Percentiles rank a stretch among this genome's conserved stretches.
Conservation (phyloP, 192 early-diverging fungal species). For the Backusella psychrophila region DNA sequence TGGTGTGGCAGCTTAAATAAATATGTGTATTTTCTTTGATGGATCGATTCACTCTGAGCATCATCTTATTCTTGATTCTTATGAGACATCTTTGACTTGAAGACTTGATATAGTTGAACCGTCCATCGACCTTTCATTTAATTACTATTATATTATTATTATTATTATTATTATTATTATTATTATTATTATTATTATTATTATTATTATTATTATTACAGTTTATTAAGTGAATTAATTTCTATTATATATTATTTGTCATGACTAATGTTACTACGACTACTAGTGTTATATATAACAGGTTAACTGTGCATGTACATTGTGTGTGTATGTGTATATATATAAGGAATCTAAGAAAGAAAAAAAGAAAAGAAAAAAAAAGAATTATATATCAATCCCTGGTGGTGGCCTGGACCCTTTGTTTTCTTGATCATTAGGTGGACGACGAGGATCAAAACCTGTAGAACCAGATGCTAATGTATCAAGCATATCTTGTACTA, state of each 20-base stretch:
- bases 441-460: slow-evolving; percentile 5
- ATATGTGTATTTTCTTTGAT: neutral
- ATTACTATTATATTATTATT: neutral
- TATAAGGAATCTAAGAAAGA: neutral
- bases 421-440: slow-evolving; percentile 6
- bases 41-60: too few relatives aligned
- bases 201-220: neutral
- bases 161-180: neutral
- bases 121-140: too few relatives aligned
- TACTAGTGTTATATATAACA: neutral
- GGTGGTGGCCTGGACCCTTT: neutral
- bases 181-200: neutral
- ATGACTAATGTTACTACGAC: neutral
- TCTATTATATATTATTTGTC: neutral
- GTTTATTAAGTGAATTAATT: neutral
- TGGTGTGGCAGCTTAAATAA: slow-evolving; percentile 31
- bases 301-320: neutral
- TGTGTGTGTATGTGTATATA: neutral
- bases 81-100: too few relatives aligned
- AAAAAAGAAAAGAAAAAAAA: neutral
- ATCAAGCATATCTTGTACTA: slow-evolving; percentile 11
- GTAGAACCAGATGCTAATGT: neutral
- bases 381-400: neutral
- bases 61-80: too few relatives aligned
- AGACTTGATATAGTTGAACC: too few relatives aligned